These are phyloP conservation scores for Aleurites moluccanus DNA, from an alignment of 441 rosid species.

Conservation along the genomic window DNA sequence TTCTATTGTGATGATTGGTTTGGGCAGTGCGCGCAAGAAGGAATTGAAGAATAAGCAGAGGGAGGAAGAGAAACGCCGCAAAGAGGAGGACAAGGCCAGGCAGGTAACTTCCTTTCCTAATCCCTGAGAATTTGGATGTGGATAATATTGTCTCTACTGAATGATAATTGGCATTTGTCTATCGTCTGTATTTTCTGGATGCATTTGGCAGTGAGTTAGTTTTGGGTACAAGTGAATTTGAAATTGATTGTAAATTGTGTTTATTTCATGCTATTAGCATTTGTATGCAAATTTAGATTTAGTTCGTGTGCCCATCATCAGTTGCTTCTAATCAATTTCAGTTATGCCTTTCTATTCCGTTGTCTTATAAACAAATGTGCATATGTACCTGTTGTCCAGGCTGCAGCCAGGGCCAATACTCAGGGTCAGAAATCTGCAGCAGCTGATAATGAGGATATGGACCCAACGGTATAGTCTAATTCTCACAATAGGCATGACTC, in stretches of 20 bases:
- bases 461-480: conserved; percentile 57
- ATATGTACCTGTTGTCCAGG: conserved; percentile 31
- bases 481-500: not conserved
- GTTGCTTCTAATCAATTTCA: not conserved
- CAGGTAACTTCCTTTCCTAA: too few relatives aligned
- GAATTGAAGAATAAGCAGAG: conserved; percentile 55
- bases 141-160: too few relatives aligned
- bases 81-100: conserved; percentile 70
- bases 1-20: not conserved
- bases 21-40: conserved; percentile 64
- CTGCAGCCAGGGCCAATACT: conserved; percentile 41
- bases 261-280: not conserved
- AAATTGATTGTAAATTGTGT: too few relatives aligned
- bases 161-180: not conserved
- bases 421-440: conserved; percentile 47
- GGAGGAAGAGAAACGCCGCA: conserved; percentile 67
- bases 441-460: conserved; percentile 79
- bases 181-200: not conserved
- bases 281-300: not conserved
- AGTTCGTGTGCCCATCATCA: not conserved
- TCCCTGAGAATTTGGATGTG: too few relatives aligned
- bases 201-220: not conserved
- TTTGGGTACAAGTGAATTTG: not conserved
- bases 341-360: not conserved
- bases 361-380: not conserved